Evolutionary conservation across 306 rosid species (phyloP).

Genomic region (Calophaca sinica): DNA sequence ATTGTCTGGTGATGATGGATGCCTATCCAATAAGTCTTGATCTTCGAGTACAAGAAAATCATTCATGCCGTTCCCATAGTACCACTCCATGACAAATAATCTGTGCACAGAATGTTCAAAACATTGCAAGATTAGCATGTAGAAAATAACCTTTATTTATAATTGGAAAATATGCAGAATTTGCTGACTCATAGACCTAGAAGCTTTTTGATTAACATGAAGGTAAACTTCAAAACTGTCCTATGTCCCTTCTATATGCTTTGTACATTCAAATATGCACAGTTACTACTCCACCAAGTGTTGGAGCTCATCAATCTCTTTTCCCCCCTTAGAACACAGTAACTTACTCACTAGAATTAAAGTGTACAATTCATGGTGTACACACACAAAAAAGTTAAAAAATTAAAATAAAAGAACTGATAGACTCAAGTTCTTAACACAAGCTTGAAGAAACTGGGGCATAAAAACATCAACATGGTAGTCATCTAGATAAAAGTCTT

Average conservation of each 20-base stretch:
- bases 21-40: slow-evolving; percentile 57
- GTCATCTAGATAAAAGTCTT: not conserved
- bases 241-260: not conserved
- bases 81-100: slow-evolving; percentile 67
- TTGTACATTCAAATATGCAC: not conserved
- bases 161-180: slow-evolving; percentile 25
- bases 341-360: not conserved
- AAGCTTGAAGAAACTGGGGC: slow-evolving; percentile 19
- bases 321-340: slow-evolving; percentile 1
- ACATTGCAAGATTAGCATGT: slow-evolving; percentile 31
- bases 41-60: slow-evolving; percentile 63
- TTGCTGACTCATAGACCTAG: not conserved
- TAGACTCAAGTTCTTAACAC: slow-evolving; percentile 7
- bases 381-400: not conserved
- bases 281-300: not conserved
- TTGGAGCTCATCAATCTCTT: not conserved
- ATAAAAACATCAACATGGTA: not conserved
- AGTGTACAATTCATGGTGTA: not conserved
- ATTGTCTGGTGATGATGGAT: slow-evolving; percentile 71
- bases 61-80: slow-evolving; percentile 53
- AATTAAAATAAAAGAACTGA: not conserved
- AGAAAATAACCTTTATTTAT: not conserved
- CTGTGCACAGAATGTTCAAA: slow-evolving; percentile 52
- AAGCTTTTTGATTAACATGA: slow-evolving; percentile 2
- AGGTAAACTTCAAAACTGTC: not conserved